Evolutionary conservation across 768 basidiomycete genomes (phyloP), one percentile per base, ranked within the genome.

Genomic region (Inosperma sp.): DNA sequence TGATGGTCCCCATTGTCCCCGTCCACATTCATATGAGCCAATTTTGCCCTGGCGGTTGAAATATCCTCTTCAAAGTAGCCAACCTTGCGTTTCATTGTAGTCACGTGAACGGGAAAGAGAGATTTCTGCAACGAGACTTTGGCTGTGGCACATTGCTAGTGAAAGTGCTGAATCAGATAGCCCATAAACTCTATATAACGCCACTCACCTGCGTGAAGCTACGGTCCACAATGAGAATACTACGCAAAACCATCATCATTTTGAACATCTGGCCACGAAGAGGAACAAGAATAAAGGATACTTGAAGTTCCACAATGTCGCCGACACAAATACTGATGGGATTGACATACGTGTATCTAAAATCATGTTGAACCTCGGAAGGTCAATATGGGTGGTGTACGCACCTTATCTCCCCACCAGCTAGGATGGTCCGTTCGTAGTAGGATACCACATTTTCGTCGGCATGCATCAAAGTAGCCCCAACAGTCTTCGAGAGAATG

Each of bases 271-370:
- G 17, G 9, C 29, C 17, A 19, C 29, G 23, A 27, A 46, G 29
- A 26, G 44, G 44, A 4, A 46, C 21, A 5, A 31, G n/a, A 16
- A 46, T 27, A 6, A 46, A 46, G 4, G 44, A 46, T 3, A 46
- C 25, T 26, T 46, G 44, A 19, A 46, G 10, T 21, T 46, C 44
- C 14, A 46, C 44, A 31, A 46, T 7, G 16, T 46, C 44, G 9
- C 44, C 44, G n/a, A 31, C 44, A 46, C 7, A 31, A 3, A 46
- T 10, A 12, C 12, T 25, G 7, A 17, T 21, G n/a, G 44, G 44
- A 6, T 46, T 31, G 5, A 46, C 14, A n/a, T 17, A 3, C 5
- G 12, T 13, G 12, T 35, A 35, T 12, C 34, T 35, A 12, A 35
- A 35, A 35, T 35, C 34, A 35, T 4, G 14, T 35, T 35, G 14